These are phyloP conservation scores for Sporothrix protearum DNA, from an alignment of 2,329 filamentous ascomycete species.

Conservation along the genomic window DNA sequence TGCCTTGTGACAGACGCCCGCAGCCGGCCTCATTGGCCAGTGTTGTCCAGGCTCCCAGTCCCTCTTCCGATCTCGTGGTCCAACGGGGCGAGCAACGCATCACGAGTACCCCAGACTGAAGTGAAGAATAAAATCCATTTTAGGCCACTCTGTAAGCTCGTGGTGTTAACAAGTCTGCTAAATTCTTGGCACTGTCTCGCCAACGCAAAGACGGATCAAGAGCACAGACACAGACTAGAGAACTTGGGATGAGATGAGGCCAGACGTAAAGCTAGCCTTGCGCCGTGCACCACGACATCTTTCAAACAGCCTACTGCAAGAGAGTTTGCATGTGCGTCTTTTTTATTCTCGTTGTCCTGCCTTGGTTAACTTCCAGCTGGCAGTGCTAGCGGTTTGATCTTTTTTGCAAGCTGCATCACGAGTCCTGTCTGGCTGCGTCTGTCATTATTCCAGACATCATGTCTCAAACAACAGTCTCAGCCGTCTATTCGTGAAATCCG, in stretches of 20 bases:
- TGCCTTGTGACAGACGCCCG: neutral
- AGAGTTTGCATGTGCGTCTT: neutral
- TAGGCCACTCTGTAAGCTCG: neutral
- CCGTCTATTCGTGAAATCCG: neutral
- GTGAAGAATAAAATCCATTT: neutral
- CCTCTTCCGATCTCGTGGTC: neutral
- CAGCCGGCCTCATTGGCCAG: neutral
- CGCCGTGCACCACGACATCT: neutral
- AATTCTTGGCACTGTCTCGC: neutral
- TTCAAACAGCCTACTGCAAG: neutral
- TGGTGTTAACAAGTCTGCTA: neutral
- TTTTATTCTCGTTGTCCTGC: neutral
- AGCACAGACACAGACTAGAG: neutral
- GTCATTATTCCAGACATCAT: neutral
- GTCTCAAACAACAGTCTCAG: slow-evolving; percentile 16
- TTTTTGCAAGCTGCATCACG: neutral
- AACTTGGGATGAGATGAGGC: neutral
- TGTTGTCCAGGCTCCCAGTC: neutral
- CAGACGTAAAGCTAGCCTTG: neutral
- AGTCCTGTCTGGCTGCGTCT: neutral
- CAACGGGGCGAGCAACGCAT: neutral
- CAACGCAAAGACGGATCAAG: neutral
- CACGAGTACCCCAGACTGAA: neutral
- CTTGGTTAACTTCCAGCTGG: neutral
- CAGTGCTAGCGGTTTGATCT: neutral